Base-by-base conservation (phyloP, 495 filamentous ascomycete species). In the Trypethelium eluteriae region DNA sequence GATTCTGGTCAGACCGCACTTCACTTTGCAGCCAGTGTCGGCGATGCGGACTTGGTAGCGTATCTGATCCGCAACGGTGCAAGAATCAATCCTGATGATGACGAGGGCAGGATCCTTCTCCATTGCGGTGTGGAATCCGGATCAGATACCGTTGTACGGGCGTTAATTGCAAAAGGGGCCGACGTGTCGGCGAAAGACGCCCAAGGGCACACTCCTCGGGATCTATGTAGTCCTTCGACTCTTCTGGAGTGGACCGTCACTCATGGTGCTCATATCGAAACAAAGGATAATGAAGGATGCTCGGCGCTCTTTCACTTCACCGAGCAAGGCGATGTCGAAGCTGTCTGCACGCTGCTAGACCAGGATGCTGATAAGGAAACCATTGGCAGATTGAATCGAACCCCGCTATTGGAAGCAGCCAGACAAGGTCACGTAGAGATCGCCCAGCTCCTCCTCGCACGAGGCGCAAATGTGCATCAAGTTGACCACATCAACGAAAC, bases 401-500 rank as follows among this genome's bases (percentile, higher is more conserved):
- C 41, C 7, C 41, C 41, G 41, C 41, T 46, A 16, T 46, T 46
- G 1, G 41, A 46, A 16, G 41, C 41, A 9, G 14, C 41, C 14
- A 16, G 14, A 46, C 41, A 46, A 46, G 41, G 41, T 46, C 36
- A 59, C n/a, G 3, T 16, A 7, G 61, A 61, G 39, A 39, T 67
- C 16, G 49, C 64, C n/a, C 6, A 63, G 32, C n/a, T 62, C 9
- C 64, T 69, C 10, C 25, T 69, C 11, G 39, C 39, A 34, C 10
- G 62, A 2, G 64, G 65, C 14, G 68, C 68, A 9, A 36, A 64
- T 46, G 65, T 67, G 50, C 18, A n/a, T 44, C 16, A 38, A 59
- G 7, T 38, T 16, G 65, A 64, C 32, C 44, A 64, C 16, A 67
- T 67, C 39, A 63, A 67, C 25, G 68, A 64, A 36, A 53, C 62